These are phyloP conservation scores for Castanea mollissima DNA, from an alignment of 306 rosid genomes.

Conservation along the genomic window DNA sequence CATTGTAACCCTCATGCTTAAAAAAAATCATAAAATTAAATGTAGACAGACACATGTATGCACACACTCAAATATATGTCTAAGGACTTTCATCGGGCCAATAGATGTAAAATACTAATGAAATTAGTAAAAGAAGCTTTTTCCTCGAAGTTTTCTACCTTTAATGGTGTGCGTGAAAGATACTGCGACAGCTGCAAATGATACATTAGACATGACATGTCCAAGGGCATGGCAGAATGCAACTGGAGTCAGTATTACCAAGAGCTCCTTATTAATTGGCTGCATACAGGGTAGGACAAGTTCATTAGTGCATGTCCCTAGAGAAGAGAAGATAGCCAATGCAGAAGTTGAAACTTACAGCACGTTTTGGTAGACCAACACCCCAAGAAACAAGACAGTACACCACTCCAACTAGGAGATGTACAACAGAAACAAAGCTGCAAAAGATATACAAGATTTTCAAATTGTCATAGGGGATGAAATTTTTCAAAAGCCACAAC, in stretches of 20 bases:
- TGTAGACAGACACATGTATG: not conserved
- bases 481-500: not conserved
- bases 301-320: not conserved
- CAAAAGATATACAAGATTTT: constrained; percentile 20
- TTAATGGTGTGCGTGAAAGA: constrained; percentile 92
- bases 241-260: constrained; percentile 78
- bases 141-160: constrained; percentile 39
- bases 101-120: not conserved
- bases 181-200: constrained; percentile 97
- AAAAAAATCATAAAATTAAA: not conserved
- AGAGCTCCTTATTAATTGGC: constrained; percentile 53
- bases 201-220: constrained; percentile 93
- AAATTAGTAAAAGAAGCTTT: constrained; percentile 2
- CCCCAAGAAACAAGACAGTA: constrained; percentile 84
- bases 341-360: constrained; percentile 51
- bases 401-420: constrained; percentile 80
- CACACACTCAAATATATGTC: not conserved
- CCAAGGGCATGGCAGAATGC: constrained; percentile 92
- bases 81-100: not conserved
- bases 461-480: not conserved
- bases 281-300: not conserved
- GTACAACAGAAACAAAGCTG: constrained; percentile 91
- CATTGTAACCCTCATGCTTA: not conserved
- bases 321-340: not conserved
- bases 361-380: constrained; percentile 90